A percentile compares a stretch with the other conserved stretches of the same genome.
Evolutionary conservation across 305 asterid genomes (phyloP).

Genomic region (Striga hermonthica): DNA sequence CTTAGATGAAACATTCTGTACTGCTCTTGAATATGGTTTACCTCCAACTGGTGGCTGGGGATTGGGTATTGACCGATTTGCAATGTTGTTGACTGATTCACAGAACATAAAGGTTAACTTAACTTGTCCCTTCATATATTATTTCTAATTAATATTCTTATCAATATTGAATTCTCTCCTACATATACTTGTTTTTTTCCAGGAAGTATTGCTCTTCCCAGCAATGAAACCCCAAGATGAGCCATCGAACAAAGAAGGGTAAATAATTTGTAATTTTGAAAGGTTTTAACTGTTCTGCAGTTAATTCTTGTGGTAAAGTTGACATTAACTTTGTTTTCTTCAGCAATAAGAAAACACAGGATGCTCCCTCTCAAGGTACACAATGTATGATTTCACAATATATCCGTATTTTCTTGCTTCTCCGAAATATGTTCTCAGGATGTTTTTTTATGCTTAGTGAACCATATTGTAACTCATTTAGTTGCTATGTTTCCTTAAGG

Average conservation of each 20-base stretch:
- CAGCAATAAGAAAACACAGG: constrained; percentile 46
- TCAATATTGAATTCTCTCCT: not conserved
- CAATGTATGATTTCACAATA: not conserved
- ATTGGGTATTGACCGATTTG: constrained; percentile 73
- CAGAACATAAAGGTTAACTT: constrained; percentile 78
- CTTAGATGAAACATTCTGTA: constrained; percentile 78
- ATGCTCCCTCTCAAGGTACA: constrained; percentile 41
- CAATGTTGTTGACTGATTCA: constrained; percentile 88
- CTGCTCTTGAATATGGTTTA: constrained; percentile 87
- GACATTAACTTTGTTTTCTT: constrained; percentile 19
- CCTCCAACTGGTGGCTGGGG: constrained; percentile 99
- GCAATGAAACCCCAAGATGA: constrained; percentile 90
- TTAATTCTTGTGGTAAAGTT: not conserved
- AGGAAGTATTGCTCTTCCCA: constrained; percentile 82
- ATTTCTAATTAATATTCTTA: not conserved
- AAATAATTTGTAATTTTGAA: not conserved
- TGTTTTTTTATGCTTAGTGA: not conserved
- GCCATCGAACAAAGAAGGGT: constrained; percentile 58
- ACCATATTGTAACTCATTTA: not conserved
- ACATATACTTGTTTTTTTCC: constrained; percentile 17
- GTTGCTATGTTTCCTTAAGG: not conserved
- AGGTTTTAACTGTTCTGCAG: not conserved
- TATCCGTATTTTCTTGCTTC: too few species aligned
- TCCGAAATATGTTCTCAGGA: too few species aligned
- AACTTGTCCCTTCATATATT: not conserved